Evolutionary conservation across 192 early-diverging fungal genomes (phyloP).

Genomic region (Spizellomyces punctatus): DNA sequence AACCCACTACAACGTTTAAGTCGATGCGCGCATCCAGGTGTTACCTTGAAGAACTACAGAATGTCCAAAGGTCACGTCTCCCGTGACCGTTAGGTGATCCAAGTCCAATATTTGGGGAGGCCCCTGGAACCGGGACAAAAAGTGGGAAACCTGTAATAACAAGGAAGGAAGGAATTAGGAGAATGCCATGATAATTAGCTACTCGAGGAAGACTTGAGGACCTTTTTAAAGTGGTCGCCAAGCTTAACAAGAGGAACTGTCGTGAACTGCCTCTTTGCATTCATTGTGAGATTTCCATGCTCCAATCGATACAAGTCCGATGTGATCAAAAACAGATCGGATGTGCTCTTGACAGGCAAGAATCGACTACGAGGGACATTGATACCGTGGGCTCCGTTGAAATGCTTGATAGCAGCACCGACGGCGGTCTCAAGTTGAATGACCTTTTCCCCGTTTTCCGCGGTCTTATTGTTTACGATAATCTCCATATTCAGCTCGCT

Average conservation of each 20-base stretch:
- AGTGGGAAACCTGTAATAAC: slow-evolving; percentile 67
- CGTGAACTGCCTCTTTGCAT: slow-evolving; percentile 91
- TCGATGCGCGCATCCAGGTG: not conserved
- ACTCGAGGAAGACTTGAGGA: slow-evolving; percentile 23
- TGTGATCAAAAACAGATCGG: slow-evolving; percentile 95
- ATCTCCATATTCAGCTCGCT: slow-evolving; percentile 86
- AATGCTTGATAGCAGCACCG: slow-evolving; percentile 98
- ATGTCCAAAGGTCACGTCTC: slow-evolving; percentile 96
- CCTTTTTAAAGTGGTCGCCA: slow-evolving; percentile 99
- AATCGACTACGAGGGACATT: slow-evolving; percentile 98
- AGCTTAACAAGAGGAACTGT: slow-evolving; percentile 94
- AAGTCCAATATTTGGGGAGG: slow-evolving; percentile 96
- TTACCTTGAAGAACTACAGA: slow-evolving; percentile 73
- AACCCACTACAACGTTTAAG: not conserved
- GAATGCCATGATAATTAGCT: not conserved
- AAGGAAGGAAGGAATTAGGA: not conserved
- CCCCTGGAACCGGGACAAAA: slow-evolving; percentile 85
- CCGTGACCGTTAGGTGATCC: slow-evolving; percentile 97
- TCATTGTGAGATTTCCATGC: slow-evolving; percentile 91
- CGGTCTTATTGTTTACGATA: slow-evolving; percentile 96
- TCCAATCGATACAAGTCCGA: slow-evolving; percentile 91
- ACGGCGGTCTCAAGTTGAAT: slow-evolving; percentile 99
- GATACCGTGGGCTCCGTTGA: slow-evolving; percentile 89
- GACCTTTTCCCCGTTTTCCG: slow-evolving; percentile 90
- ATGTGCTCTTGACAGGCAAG: slow-evolving; percentile 98